Conservation (phyloP, 2,329 filamentous ascomycete genomes). For the Diaporthe caulivora region DNA sequence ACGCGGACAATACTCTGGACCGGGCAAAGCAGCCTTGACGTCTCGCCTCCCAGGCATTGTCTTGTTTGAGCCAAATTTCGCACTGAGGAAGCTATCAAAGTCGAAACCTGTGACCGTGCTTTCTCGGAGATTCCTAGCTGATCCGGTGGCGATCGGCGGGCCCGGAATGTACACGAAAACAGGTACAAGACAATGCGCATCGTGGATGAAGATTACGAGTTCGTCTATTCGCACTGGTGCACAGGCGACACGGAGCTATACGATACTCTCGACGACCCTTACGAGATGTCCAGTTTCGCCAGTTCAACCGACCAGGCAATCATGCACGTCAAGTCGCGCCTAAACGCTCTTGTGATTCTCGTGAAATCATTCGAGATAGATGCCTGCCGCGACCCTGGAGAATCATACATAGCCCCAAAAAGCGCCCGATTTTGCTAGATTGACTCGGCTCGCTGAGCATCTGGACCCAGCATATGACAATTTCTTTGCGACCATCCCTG, state of each 20-base stretch:
- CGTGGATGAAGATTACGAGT: slow-evolving; percentile 64
- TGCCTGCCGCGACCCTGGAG: slow-evolving; percentile 66
- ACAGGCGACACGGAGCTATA: slow-evolving; percentile 76
- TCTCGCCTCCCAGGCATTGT: too few relatives aligned
- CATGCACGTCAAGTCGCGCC: slow-evolving; percentile 55
- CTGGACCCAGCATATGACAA: slow-evolving; percentile 2
- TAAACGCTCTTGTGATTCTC: slow-evolving; percentile 70
- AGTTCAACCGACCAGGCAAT: background rate
- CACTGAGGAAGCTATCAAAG: slow-evolving; percentile 70
- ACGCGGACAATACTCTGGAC: slow-evolving; percentile 72
- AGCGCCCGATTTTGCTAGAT: background rate
- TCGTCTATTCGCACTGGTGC: slow-evolving; percentile 78
- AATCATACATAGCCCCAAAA: slow-evolving; percentile 32
- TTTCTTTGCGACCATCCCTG: background rate
- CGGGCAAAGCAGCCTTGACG: slow-evolving; percentile 64
- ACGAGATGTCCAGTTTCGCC: slow-evolving; percentile 63
- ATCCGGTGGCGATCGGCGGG: slow-evolving; percentile 44
- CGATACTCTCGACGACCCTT: slow-evolving; percentile 64
- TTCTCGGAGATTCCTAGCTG: slow-evolving; percentile 46
- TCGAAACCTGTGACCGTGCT: slow-evolving; percentile 67
- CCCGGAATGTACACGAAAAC: slow-evolving; percentile 54
- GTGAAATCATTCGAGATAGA: slow-evolving; percentile 70
- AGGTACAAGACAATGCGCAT: slow-evolving; percentile 72
- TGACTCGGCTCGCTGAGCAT: background rate
- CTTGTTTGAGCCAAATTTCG: slow-evolving; percentile 44